Percentiles rank a stretch among this genome's conserved stretches.
phyloP scores from a whole-genome alignment of 352 stramenopile species.

The Phytopythium vexans region DNA sequence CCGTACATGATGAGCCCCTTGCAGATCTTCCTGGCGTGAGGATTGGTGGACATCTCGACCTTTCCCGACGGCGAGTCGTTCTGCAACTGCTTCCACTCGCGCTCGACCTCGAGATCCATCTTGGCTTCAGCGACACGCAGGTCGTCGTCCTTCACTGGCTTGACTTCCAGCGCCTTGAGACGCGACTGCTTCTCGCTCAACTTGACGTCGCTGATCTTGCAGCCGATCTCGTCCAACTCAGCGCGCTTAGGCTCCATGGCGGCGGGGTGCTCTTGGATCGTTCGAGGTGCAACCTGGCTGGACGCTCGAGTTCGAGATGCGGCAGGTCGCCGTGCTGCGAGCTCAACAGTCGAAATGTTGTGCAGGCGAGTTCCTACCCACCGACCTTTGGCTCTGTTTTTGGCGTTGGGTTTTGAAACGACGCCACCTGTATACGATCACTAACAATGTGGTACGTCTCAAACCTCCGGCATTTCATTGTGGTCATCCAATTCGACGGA shows the following conservation, averaged over 20 bases:
- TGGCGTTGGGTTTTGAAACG: too few relatives aligned
- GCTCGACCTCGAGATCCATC: slow-evolving; percentile 76
- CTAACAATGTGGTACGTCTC: too few relatives aligned
- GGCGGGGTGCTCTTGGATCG: too few relatives aligned
- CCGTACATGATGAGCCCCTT: slow-evolving; percentile 70
- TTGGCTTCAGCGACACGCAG: slow-evolving; percentile 61
- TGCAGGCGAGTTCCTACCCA: too few relatives aligned
- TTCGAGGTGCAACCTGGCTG: too few relatives aligned
- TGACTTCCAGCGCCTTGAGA: slow-evolving; percentile 37
- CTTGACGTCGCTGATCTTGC: slow-evolving; percentile 71
- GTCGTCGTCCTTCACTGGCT: slow-evolving; percentile 52
- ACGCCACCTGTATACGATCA: too few relatives aligned
- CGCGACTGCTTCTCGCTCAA: slow-evolving; percentile 47
- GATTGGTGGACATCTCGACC: slow-evolving; percentile 71
- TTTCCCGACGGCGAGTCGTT: slow-evolving; percentile 45
- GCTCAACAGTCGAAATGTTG: too few relatives aligned
- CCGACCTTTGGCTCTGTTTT: too few relatives aligned
- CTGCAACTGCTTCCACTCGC: slow-evolving; percentile 80
- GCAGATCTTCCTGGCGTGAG: slow-evolving; percentile 62
- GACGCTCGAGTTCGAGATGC: too few relatives aligned
- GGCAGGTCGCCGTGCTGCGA: too few relatives aligned
- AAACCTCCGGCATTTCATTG: too few relatives aligned
- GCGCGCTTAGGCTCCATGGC: slow-evolving; percentile 64
- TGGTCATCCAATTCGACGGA: too few relatives aligned
- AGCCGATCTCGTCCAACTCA: slow-evolving; percentile 50